Evolutionary conservation across 768 basidiomycete genomes (phyloP), one percentile per base, ranked within the genome.

Genomic region (Termitomyces sp.): DNA sequence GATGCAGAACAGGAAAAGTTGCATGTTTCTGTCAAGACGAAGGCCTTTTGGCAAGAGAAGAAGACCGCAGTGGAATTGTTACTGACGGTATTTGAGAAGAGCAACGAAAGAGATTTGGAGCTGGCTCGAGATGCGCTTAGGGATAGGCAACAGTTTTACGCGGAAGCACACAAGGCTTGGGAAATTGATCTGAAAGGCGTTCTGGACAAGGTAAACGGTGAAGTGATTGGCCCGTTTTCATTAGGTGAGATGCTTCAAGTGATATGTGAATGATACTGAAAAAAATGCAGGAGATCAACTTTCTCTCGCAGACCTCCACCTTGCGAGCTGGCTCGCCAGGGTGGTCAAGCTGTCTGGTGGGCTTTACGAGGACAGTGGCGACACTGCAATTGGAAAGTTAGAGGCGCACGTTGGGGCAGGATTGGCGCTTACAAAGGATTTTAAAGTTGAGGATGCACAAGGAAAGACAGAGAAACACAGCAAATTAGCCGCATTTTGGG

Each of bases 261-360:
- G 50, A 49, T 35, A 45, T 87, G 86, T 87, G 65, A 49, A 79
- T 68, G n/a, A 44, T 17, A n/a, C 10, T 8, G 19, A 34, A 11
- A 49, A 47, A 25, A 35, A 19, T 27, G 32, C 54, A 90, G 92
- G 92, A 17, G 92, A 95, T 64, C 91, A 95, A 61, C 69, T 92
- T 63, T 91, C 87, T 6, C 72, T 92, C 46, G 89, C 87, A 14
- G 93, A 95, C 67, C 73, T 93, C 54, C 92, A 93, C 65, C 79
- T 93, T 19, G 85, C 83, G 9, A 84, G 83, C 27, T 95, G 90
- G 91, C 66, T 94, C 32, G 72, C 82, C 10, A 79, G 84, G 27
- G 62, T 92, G 4, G 80, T 85, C 21, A 68, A 63, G 49, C 74
- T 91, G 19, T 75, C 80, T 1, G 89, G 87, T 1, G 90, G 82